phyloP scores from a whole-genome alignment of 371 early-diverging fungal species.

The Apophysomyces variabilis region DNA sequence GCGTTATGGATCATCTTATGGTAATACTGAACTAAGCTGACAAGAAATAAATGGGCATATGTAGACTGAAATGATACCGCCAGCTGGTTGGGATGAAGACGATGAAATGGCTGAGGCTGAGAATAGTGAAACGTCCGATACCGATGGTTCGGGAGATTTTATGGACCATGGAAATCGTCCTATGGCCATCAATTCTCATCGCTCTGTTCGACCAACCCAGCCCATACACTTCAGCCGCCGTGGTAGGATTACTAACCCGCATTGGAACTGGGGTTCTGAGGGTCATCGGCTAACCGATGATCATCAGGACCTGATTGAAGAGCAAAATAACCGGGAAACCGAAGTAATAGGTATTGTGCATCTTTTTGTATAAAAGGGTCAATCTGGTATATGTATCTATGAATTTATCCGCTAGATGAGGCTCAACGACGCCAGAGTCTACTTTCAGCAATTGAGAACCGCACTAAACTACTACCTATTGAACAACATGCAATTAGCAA shows the following conservation, averaged over 20 bases:
- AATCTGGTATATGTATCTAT: not conserved
- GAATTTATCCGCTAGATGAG: not conserved
- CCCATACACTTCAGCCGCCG: conserved; percentile 13
- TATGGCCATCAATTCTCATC: conserved; percentile 18
- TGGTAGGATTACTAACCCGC: conserved; percentile 15
- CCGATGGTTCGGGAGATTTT: not conserved
- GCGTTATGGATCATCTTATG: not conserved
- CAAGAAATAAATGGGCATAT: not conserved
- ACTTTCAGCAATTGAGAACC: conserved; percentile 24
- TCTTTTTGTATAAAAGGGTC: not conserved
- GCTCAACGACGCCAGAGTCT: conserved; percentile 15
- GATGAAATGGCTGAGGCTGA: not conserved
- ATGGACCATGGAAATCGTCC: not conserved
- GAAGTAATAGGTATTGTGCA: not conserved
- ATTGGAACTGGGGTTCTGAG: conserved; percentile 24
- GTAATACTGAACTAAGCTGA: not conserved
- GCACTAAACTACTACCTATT: not conserved
- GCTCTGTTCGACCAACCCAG: not conserved
- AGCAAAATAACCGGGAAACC: not conserved
- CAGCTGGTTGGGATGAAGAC: conserved; percentile 2
- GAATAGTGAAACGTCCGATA: not conserved
- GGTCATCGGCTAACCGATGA: conserved; percentile 20
- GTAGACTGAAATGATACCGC: not conserved
- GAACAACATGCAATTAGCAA: not conserved
- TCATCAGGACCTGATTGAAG: conserved; percentile 7